Base-by-base conservation (phyloP, 2,329 filamentous ascomycete genomes). In the Fusarium sp. region DNA sequence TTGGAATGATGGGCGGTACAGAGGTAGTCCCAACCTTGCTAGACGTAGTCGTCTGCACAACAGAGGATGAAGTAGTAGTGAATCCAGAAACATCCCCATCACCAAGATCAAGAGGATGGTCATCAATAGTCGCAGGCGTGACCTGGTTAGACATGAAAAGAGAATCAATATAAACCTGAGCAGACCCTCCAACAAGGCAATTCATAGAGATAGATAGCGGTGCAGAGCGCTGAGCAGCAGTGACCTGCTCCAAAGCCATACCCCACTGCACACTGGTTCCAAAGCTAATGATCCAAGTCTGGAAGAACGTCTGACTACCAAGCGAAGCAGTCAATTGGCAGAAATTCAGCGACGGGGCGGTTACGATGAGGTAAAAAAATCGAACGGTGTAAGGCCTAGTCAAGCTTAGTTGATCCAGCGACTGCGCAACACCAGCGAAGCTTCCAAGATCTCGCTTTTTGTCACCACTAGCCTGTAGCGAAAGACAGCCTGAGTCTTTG, bases 81-180 rank as follows among this genome's bases (percentile, higher is more conserved):
- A 39, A 31, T 2, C 1, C 41, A 38, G 59, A 29, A 5, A n/a
- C 18, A 21, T 19, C 55, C 1, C 37, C 19, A 21, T 42, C 41
- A n/a, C 66, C 63, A 18, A 69, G 68, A 16, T 72, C 70, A 37
- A 73, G 45, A 19, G 45, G 39, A 46, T 63, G 62, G 3, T 61
- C 52, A 31, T 69, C 23, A 4, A 73, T 73, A 25, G 60, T 73
- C 14, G 46, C 23, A 12, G 70, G 70, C 0, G 70, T 73, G 16
- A 72, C 69, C 18, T 67, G 44, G 23, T 72, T 72, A 18, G 69
- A 72, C 52, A 73, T 63, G 52, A 73, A 73, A n/a, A 73, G 52
- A 2, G 70, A 69, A 29, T 73, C 70, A n/a, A 73, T 44, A 5
- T 70, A 70, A 2, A 73, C 19, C n/a, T 61, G 44, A 23, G 65